phyloP scores from a whole-genome alignment of 768 basidiomycete genomes.

The Boletellus sp. region DNA sequence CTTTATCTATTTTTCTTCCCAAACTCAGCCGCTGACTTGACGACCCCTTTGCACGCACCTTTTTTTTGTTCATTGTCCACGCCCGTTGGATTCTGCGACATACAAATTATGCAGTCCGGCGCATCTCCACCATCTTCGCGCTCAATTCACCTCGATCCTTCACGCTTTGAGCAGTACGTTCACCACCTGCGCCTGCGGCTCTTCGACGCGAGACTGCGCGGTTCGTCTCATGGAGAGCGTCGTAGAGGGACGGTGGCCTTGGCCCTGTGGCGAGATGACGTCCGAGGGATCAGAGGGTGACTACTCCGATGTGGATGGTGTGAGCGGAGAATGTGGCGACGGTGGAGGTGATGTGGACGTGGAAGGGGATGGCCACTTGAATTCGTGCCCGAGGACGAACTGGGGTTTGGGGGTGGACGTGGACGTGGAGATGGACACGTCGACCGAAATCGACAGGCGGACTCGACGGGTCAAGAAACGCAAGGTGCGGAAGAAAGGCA shows the following conservation, averaged over 20 bases:
- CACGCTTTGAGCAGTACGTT: conserved; percentile 69
- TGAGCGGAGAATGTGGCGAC: conserved; percentile 18
- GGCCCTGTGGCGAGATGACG: conserved; percentile 28
- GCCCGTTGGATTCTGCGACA: background rate
- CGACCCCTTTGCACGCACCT: too few relatives aligned
- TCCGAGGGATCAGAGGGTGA: conserved; percentile 22
- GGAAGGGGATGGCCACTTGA: conserved; percentile 19
- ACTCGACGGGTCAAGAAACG: conserved; percentile 16
- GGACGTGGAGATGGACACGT: conserved; percentile 19
- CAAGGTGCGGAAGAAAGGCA: conserved; percentile 19
- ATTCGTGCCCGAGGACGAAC: conserved; percentile 6
- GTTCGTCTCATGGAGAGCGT: conserved; percentile 62
- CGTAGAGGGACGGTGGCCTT: conserved; percentile 41
- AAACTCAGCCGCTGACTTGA: background rate
- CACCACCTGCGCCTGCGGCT: conserved; percentile 72
- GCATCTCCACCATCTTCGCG: conserved; percentile 50
- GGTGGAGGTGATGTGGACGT: conserved; percentile 18
- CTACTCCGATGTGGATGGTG: conserved; percentile 10
- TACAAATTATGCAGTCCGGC: conserved; percentile 35
- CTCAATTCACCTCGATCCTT: conserved; percentile 67
- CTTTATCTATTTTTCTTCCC: too few relatives aligned
- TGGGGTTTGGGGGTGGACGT: conserved; percentile 21
- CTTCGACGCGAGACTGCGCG: conserved; percentile 58
- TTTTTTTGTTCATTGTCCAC: too few relatives aligned
- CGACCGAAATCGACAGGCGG: conserved; percentile 5